These are phyloP conservation scores for Nepenthes mirabilis DNA, from an alignment of 148 eudicot genomes.

Conservation along the genomic window DNA sequence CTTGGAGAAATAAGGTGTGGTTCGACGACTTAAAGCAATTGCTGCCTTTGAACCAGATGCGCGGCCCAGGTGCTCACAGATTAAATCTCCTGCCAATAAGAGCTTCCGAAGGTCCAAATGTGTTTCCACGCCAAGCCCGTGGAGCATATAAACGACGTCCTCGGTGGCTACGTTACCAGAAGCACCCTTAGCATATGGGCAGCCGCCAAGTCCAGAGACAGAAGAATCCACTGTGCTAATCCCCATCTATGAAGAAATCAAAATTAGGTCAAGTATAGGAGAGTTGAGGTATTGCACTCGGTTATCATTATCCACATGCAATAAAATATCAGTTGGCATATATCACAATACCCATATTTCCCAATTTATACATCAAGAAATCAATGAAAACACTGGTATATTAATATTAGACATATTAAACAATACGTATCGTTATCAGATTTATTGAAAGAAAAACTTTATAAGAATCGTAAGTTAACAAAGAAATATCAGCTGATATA, in stretches of 20 bases:
- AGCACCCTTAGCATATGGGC: slow-evolving; percentile 95
- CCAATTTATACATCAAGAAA: no score
- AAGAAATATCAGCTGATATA: no score
- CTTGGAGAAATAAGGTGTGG: slow-evolving; percentile 42
- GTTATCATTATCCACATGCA: no score
- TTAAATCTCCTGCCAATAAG: slow-evolving; percentile 65
- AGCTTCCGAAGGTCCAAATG: slow-evolving; percentile 63
- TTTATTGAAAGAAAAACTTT: no score
- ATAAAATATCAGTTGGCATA: no score
- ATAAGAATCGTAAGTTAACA: no score
- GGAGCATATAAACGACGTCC: slow-evolving; percentile 88
- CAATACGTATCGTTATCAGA: no score
- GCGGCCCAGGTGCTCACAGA: slow-evolving; percentile 60
- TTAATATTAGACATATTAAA: no score
- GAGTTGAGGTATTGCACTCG: no score
- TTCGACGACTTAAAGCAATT: slow-evolving; percentile 49
- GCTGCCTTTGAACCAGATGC: slow-evolving; percentile 76
- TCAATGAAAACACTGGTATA: no score
- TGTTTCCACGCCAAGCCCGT: slow-evolving; percentile 70
- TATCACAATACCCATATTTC: no score
- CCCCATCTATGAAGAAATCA: slow-evolving; percentile 50
- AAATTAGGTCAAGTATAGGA: not conserved
- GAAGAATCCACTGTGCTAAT: slow-evolving; percentile 72
- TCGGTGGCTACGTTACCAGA: slow-evolving; percentile 92
- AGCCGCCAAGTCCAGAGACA: slow-evolving; percentile 82